These are phyloP conservation scores for Tuber magnatum DNA, from an alignment of 495 filamentous ascomycete genomes.

Conservation along the genomic window DNA sequence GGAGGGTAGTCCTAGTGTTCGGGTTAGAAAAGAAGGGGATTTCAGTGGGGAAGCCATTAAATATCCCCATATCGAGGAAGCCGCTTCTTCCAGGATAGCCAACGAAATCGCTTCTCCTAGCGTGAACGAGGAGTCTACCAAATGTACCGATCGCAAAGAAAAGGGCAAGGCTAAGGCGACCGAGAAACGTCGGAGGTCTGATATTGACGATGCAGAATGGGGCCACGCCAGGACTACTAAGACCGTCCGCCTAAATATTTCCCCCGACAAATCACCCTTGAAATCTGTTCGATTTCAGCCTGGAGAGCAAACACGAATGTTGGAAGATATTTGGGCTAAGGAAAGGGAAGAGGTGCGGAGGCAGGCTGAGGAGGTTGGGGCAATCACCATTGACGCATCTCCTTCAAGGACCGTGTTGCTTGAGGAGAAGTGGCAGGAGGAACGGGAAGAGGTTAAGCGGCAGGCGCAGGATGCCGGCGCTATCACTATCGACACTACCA, in stretches of 20 bases:
- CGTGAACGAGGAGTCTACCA: background rate
- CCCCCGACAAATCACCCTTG: slow-evolving; percentile 11
- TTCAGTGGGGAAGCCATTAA: background rate
- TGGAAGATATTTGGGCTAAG: slow-evolving; percentile 18
- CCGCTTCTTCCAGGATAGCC: background rate
- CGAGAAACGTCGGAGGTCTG: slow-evolving; percentile 2
- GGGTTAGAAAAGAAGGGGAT: slow-evolving; percentile 4
- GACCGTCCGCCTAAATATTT: background rate
- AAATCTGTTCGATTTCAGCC: slow-evolving; percentile 21
- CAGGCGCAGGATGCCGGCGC: slow-evolving; percentile 25
- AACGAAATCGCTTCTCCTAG: background rate
- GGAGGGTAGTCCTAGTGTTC: slow-evolving; percentile 10
- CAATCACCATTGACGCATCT: slow-evolving; percentile 19
- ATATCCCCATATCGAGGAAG: background rate
- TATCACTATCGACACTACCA: slow-evolving; percentile 20
- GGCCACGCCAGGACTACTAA: background rate
- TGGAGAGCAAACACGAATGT: slow-evolving; percentile 3
- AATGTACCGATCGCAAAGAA: slow-evolving; percentile 3
- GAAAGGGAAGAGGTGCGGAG: slow-evolving; percentile 17
- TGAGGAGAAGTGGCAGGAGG: slow-evolving; percentile 17
- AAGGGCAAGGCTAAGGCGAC: slow-evolving; percentile 10
- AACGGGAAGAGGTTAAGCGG: slow-evolving; percentile 17
- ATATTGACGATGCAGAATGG: background rate
- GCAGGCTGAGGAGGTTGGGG: slow-evolving; percentile 7
- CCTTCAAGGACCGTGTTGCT: slow-evolving; percentile 14